Percentiles rank a stretch among this genome's conserved stretches.
Conservation (phyloP, 2,329 filamentous ascomycete genomes). For the Alternaria ventricosa region DNA sequence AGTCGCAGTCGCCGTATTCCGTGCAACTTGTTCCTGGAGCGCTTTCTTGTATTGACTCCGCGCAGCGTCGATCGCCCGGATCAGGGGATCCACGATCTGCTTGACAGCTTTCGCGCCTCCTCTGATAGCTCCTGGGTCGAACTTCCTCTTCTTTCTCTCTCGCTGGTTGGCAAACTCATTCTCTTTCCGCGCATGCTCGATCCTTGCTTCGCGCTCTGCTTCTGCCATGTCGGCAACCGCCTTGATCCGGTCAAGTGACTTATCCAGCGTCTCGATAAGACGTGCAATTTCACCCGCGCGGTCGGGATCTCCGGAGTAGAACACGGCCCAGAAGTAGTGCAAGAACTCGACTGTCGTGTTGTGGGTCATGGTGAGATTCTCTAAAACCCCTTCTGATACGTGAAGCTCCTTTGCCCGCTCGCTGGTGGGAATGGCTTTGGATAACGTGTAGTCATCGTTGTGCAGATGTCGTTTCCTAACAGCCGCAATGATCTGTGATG, state of each 20-base stretch:
- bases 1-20: constrained; percentile 5
- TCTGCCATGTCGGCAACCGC: constrained; percentile 84
- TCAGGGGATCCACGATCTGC: constrained; percentile 76
- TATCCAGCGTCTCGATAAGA: constrained; percentile 79
- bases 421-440: constrained; percentile 28
- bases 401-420: constrained; percentile 41
- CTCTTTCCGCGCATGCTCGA: constrained; percentile 71
- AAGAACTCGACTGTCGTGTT: constrained; percentile 94
- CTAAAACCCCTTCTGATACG: constrained; percentile 59
- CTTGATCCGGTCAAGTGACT: constrained; percentile 78
- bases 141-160: constrained; percentile 75
- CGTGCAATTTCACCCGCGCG: constrained; percentile 81
- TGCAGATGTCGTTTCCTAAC: constrained; percentile 68
- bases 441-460: constrained; percentile 50
- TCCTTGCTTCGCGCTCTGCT: constrained; percentile 69
- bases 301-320: constrained; percentile 84
- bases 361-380: constrained; percentile 76
- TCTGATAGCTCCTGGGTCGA: constrained; percentile 70
- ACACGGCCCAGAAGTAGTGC: constrained; percentile 96
- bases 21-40: constrained; percentile 63
- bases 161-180: constrained; percentile 73
- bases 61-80: constrained; percentile 73
- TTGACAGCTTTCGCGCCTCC: constrained; percentile 80
- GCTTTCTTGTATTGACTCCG: constrained; percentile 74
- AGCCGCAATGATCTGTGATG: constrained; percentile 70